phyloP scores from a whole-genome alignment of 2,329 filamentous ascomycete genomes.

The Hymenoscyphus infarciens region DNA sequence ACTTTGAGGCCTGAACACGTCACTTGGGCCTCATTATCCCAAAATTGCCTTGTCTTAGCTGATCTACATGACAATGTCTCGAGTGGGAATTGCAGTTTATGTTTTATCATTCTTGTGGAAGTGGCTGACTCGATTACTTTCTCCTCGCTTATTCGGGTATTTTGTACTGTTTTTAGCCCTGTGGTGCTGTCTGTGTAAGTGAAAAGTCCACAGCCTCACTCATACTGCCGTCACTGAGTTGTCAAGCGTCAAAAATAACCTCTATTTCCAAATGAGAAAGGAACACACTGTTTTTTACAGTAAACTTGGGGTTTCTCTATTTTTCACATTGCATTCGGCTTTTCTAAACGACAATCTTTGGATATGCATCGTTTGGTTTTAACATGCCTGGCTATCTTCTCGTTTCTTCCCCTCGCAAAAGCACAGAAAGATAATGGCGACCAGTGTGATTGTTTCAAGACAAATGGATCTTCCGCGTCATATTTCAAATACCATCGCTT shows the following conservation, averaged over 20 bases:
- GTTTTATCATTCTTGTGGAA: neutral
- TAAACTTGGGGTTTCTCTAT: neutral
- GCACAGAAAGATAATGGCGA: neutral
- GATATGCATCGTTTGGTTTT: neutral
- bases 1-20: neutral
- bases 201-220: neutral
- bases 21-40: neutral
- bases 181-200: neutral
- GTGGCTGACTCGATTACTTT: neutral
- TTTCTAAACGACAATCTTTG: too few species aligned
- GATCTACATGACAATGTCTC: too few species aligned
- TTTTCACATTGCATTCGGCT: neutral
- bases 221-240: neutral
- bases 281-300: neutral
- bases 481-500: neutral
- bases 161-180: neutral
- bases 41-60: too few species aligned
- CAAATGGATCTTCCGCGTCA: neutral
- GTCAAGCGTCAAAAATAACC: neutral
- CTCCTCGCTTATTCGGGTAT: neutral
- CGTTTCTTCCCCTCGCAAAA: neutral
- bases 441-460: neutral
- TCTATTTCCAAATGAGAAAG: neutral
- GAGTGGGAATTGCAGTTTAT: too few species aligned
- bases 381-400: neutral